These are phyloP conservation scores for Hemisphaericaspora nanyangensis DNA, from an alignment of 805 yeast genomes.

Conservation along the genomic window DNA sequence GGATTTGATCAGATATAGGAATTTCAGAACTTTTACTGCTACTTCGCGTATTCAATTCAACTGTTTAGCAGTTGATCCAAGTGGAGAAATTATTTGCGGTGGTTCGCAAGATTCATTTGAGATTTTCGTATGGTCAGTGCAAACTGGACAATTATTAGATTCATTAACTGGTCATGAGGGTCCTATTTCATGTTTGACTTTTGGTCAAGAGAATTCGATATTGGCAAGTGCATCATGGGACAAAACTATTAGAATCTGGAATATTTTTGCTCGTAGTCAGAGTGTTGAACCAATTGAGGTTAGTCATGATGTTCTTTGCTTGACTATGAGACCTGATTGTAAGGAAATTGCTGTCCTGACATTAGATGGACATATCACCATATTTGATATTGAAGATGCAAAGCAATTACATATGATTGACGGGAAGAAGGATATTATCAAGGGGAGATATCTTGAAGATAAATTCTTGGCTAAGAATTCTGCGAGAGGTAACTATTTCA, in stretches of 20 bases:
- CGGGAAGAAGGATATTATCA: slow-evolving; percentile 78
- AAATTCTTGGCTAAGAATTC: slow-evolving; percentile 78
- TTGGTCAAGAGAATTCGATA: slow-evolving; percentile 71
- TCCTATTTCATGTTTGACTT: slow-evolving; percentile 83
- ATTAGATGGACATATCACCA: slow-evolving; percentile 78
- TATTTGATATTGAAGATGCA: slow-evolving; percentile 81
- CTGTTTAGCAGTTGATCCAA: slow-evolving; percentile 90
- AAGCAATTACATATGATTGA: slow-evolving; percentile 81
- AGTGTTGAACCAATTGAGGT: slow-evolving; percentile 88
- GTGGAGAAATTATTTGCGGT: slow-evolving; percentile 95
- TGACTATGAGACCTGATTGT: slow-evolving; percentile 90
- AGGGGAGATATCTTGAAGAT: slow-evolving; percentile 81
- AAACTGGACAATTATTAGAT: slow-evolving; percentile 88
- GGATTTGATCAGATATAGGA: slow-evolving; percentile 90
- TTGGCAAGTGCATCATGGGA: slow-evolving; percentile 97
- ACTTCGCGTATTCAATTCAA: slow-evolving; percentile 84
- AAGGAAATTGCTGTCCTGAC: slow-evolving; percentile 85
- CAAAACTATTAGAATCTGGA: slow-evolving; percentile 90
- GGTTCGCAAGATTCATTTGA: slow-evolving; percentile 88
- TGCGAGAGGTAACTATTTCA: slow-evolving; percentile 78
- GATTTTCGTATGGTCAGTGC: slow-evolving; percentile 95
- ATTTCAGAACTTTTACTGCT: slow-evolving; percentile 92
- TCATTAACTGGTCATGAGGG: slow-evolving; percentile 92
- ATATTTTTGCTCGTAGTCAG: slow-evolving; percentile 80
- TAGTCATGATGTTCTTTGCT: slow-evolving; percentile 74